A percentile compares a stretch with the other conserved stretches of the same genome.
These are phyloP conservation scores for Cronartium ribicola DNA, from an alignment of 1,284 basidiomycete genomes.

Conservation along the genomic window DNA sequence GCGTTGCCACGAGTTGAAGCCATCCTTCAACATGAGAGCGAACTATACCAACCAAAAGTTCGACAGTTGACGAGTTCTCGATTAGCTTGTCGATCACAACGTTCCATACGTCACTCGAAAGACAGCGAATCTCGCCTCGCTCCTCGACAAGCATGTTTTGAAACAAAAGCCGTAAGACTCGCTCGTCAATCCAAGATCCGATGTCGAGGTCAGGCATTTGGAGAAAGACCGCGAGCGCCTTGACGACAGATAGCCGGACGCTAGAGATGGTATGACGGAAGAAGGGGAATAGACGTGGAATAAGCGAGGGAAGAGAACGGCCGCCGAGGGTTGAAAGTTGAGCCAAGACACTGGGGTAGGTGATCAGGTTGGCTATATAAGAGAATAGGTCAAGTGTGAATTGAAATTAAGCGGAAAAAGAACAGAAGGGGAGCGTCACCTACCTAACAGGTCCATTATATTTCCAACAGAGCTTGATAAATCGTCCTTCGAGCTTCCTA, in stretches of 20 bases:
- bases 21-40: slow-evolving; percentile 56
- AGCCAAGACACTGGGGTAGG: slow-evolving; percentile 70
- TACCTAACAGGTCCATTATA: slow-evolving; percentile 93
- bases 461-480: slow-evolving; percentile 92
- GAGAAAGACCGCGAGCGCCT: slow-evolving; percentile 83
- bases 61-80: slow-evolving; percentile 50
- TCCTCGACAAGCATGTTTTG: slow-evolving; percentile 95
- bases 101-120: slow-evolving; percentile 74
- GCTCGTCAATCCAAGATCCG: slow-evolving; percentile 70
- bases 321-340: slow-evolving; percentile 65
- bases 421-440: slow-evolving; percentile 43
- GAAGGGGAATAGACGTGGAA: slow-evolving; percentile 88
- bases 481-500: slow-evolving; percentile 92
- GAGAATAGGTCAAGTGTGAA: background rate
- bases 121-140: slow-evolving; percentile 73
- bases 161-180: slow-evolving; percentile 78
- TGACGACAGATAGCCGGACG: slow-evolving; percentile 88
- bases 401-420: slow-evolving; percentile 39
- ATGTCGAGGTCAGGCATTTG: slow-evolving; percentile 67
- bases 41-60: slow-evolving; percentile 59
- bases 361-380: slow-evolving; percentile 68
- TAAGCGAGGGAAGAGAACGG: slow-evolving; percentile 70
- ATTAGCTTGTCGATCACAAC: slow-evolving; percentile 63
- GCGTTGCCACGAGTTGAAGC: slow-evolving; percentile 45
- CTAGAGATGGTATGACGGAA: slow-evolving; percentile 94